These are phyloP conservation scores for Lecanosticta acicola DNA, from an alignment of 2,329 filamentous ascomycete species.

Conservation along the genomic window DNA sequence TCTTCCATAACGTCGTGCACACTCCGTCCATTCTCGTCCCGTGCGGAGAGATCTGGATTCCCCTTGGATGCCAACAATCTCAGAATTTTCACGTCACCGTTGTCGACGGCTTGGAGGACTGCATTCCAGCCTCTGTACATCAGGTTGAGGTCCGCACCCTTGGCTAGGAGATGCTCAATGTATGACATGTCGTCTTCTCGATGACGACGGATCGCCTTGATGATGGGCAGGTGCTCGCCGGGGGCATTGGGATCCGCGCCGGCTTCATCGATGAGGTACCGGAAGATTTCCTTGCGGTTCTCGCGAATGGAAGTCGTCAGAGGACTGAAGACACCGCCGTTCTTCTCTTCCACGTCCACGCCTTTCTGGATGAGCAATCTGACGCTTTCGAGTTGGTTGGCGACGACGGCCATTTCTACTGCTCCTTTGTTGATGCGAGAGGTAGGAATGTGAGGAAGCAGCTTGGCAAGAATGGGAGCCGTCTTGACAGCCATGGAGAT, in stretches of 20 bases:
- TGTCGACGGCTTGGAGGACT: constrained; percentile 60
- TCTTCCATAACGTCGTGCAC: constrained; percentile 55
- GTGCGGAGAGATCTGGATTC: constrained; percentile 48
- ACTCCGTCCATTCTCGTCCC: constrained; percentile 50
- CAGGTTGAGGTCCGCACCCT: constrained; percentile 63
- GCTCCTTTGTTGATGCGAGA: constrained; percentile 60
- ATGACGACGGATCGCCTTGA: constrained; percentile 61
- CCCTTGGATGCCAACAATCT: constrained; percentile 47
- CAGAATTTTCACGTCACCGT: constrained; percentile 53
- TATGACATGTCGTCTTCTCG: constrained; percentile 54
- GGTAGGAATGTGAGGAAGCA: constrained; percentile 54
- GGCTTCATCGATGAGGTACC: constrained; percentile 56
- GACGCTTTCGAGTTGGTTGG: constrained; percentile 61
- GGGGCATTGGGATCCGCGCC: constrained; percentile 61
- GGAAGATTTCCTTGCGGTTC: constrained; percentile 55
- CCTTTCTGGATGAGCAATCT: constrained; percentile 60
- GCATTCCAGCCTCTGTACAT: constrained; percentile 62
- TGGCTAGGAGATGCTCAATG: constrained; percentile 56
- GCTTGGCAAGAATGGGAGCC: constrained; percentile 54
- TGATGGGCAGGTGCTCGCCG: constrained; percentile 64
- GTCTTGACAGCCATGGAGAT: constrained; percentile 62
- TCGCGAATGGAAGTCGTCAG: constrained; percentile 64
- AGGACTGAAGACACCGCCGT: constrained; percentile 65
- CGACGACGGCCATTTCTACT: constrained; percentile 62
- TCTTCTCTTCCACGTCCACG: constrained; percentile 65